Base-by-base conservation (phyloP, 805 yeast species). In the Debaryomyces tyrocola region DNA sequence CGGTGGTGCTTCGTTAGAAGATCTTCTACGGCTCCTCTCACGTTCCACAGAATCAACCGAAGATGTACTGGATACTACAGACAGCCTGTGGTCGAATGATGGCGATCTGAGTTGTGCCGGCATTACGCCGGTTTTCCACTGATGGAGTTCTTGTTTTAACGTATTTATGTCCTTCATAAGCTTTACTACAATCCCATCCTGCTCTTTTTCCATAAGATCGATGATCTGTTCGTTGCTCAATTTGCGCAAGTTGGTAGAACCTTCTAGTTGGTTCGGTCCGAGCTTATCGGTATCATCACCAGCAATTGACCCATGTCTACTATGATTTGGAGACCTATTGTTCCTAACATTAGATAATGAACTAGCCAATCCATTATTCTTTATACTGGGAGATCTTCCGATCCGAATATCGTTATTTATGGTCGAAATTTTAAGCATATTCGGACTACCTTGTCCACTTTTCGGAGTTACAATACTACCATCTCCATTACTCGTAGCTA, bases 171-270 rank as follows among this genome's bases (percentile, higher is more conserved):
- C 89, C 44, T 78, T 75, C 80, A 83, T 84, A 36, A 85, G 66
- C 59, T 76, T 78, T 57, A 84, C 66, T 15, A 85, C 90, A 20
- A 84, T 82, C 2, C 87, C 88, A 57, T 85, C 91, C 60, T 85
- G 90, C 63, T 85, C 90, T 43, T 82, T 73, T 55, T 85, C 91
- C 83, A 85, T 79, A 31, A 74, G 59, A 57, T 82, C 83, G 33
- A 82, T 74, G 15, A 79, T 69, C 50, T 79, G 78, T 24, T 77
- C 84, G 7, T 73, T 68, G 33, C 66, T 67, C 34, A 69, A 62
- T 36, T 56, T 18, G 14, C 29, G 11, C 41, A 18, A 8, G 27
- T 27, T 36, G 11, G 35, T 39, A 6, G 35, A 41, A 14, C 24
- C n/a, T 10, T 27, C 37, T 11, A 20, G 18, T 9, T 31, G 14